Percentiles rank a stretch among this genome's conserved stretches.
Conservation (phyloP, 441 rosid species). For the Populus hybrid region DNA sequence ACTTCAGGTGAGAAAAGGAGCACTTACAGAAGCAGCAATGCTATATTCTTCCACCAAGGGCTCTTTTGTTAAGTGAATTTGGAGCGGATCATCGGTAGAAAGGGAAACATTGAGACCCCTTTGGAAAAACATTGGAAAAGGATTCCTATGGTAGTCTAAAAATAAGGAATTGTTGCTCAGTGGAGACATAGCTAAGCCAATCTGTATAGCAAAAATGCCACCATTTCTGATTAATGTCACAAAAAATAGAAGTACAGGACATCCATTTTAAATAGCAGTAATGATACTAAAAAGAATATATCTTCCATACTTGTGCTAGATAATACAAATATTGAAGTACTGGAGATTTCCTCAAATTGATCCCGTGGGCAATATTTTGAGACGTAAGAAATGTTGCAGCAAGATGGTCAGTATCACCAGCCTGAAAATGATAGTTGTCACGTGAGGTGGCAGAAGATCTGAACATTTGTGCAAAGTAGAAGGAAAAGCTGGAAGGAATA, state of each 20-base stretch:
- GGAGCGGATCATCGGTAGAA: slow-evolving; percentile 98
- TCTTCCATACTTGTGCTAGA: slow-evolving; percentile 71
- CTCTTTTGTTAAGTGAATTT: slow-evolving; percentile 96
- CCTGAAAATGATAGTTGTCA: slow-evolving; percentile 45
- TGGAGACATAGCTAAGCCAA: slow-evolving; percentile 98
- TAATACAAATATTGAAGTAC: slow-evolving; percentile 99
- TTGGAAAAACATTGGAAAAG: slow-evolving; percentile 84
- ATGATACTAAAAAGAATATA: not conserved
- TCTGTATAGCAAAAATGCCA: slow-evolving; percentile 42
- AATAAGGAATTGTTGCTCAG: slow-evolving; percentile 97
- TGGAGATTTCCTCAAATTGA: slow-evolving; percentile 95
- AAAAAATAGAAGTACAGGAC: not conserved
- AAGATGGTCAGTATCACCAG: slow-evolving; percentile 98
- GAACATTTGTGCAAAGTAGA: not conserved
- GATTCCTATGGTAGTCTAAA: slow-evolving; percentile 92
- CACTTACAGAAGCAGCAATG: slow-evolving; percentile 96
- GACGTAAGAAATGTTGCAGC: slow-evolving; percentile 97
- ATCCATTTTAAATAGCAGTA: too few species aligned
- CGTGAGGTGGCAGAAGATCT: slow-evolving; percentile 10
- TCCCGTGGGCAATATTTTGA: slow-evolving; percentile 96
- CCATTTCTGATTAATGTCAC: slow-evolving; percentile 18
- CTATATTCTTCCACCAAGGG: slow-evolving; percentile 98
- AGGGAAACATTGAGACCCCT: slow-evolving; percentile 97
- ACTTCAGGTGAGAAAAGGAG: slow-evolving; percentile 13
- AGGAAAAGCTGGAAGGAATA: slow-evolving; percentile 23